phyloP scores from a whole-genome alignment of 2,329 filamentous ascomycete genomes.

The Pyricularia sp. region DNA sequence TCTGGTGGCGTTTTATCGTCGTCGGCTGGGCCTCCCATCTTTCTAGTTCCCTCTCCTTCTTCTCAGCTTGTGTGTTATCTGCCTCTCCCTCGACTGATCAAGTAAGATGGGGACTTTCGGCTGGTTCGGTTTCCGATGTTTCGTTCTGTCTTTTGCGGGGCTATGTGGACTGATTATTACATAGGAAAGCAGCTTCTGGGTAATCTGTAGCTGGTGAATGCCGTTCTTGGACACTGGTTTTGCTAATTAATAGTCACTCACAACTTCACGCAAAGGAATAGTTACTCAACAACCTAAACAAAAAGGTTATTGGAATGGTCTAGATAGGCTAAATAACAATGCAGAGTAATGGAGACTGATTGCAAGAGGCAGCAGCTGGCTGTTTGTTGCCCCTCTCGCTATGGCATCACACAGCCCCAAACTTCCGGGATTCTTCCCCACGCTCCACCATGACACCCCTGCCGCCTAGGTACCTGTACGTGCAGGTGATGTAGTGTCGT shows the following conservation, averaged over 20 bases:
- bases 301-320: too few species aligned
- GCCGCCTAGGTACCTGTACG: background rate
- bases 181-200: too few species aligned
- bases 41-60: background rate
- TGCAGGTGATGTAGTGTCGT: conserved; percentile 14
- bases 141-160: background rate
- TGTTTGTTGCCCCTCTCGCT: background rate
- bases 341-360: too few species aligned
- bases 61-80: background rate
- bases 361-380: background rate
- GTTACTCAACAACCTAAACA: too few species aligned
- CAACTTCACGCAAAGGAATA: background rate
- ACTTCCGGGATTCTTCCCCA: background rate
- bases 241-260: background rate
- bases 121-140: too few species aligned
- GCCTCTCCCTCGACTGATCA: too few species aligned
- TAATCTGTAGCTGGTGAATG: background rate
- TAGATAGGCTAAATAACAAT: too few species aligned
- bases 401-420: background rate
- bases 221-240: too few species aligned
- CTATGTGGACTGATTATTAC: background rate
- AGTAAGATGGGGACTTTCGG: too few species aligned
- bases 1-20: background rate
- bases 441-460: background rate
- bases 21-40: background rate